Conservation (phyloP, 1,139 yeast species). For the Suhomyces terraborum region DNA sequence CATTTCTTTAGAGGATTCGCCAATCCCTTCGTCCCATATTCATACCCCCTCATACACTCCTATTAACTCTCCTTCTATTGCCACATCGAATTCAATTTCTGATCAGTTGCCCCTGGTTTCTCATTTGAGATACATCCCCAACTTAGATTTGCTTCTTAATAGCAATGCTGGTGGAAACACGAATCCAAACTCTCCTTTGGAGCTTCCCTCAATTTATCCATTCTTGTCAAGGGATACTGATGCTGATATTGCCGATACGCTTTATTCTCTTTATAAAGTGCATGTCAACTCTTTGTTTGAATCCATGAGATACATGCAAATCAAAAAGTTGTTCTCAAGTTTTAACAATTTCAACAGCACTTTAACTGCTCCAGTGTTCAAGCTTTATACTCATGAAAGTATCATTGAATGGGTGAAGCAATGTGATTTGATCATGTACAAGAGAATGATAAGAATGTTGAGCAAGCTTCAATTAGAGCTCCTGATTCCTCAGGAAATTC, state of each 20-base stretch:
- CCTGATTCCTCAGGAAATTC: conserved; percentile 58
- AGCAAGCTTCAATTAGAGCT: conserved; percentile 64
- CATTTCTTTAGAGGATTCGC: conserved; percentile 19
- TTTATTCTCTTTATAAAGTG: conserved; percentile 60
- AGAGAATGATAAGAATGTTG: conserved; percentile 60
- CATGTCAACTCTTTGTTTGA: conserved; percentile 67
- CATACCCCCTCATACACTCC: conserved; percentile 23
- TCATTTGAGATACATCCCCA: conserved; percentile 39
- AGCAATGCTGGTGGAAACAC: conserved; percentile 20
- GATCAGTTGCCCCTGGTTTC: conserved; percentile 24
- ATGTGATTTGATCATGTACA: conserved; percentile 68
- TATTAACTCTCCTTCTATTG: conserved; percentile 21
- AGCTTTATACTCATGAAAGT: conserved; percentile 54
- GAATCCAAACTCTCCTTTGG: conserved; percentile 34
- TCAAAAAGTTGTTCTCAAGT: conserved; percentile 57
- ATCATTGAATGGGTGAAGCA: conserved; percentile 62
- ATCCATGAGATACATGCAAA: conserved; percentile 66
- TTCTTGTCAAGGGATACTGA: conserved; percentile 54
- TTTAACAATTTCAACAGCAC: conserved; percentile 58
- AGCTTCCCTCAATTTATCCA: conserved; percentile 55
- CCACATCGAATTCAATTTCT: conserved; percentile 17
- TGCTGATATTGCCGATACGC: conserved; percentile 60
- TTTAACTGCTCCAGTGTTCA: conserved; percentile 66
- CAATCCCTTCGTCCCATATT: conserved; percentile 16
- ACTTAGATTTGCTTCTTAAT: conserved; percentile 33